A percentile compares a stretch with the other conserved stretches of the same genome.
Evolutionary conservation across 2,329 filamentous ascomycete species (phyloP).

Genomic region (Myriosclerotinia scirpicola): DNA sequence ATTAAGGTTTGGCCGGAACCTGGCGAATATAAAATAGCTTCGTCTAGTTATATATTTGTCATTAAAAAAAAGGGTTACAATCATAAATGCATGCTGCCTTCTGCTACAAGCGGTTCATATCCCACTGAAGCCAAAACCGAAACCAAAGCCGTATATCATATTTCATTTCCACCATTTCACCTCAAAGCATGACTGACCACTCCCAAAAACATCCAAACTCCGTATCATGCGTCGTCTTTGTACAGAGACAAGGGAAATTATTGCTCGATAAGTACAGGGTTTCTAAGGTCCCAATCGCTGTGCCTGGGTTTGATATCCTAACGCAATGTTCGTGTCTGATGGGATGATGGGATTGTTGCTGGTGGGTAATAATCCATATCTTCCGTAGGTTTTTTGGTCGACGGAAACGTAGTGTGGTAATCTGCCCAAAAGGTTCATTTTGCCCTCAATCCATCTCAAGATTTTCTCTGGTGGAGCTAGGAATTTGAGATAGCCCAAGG

Average conservation of each 20-base stretch:
- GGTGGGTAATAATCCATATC: constrained; percentile 83
- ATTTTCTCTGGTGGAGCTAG: constrained; percentile 86
- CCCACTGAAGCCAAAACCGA: neutral
- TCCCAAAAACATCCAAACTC: constrained; percentile 19
- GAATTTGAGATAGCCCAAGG: constrained; percentile 84
- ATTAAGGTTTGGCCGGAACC: neutral
- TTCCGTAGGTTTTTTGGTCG: constrained; percentile 92
- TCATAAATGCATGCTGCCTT: constrained; percentile 8
- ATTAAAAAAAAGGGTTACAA: constrained; percentile 20
- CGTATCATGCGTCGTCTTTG: constrained; percentile 19
- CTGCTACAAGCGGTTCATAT: constrained; percentile 4
- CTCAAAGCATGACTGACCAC: constrained; percentile 6
- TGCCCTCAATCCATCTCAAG: constrained; percentile 83
- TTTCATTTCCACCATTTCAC: constrained; percentile 13
- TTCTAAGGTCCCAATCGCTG: constrained; percentile 69
- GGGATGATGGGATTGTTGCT: constrained; percentile 43
- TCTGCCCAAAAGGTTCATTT: constrained; percentile 78
- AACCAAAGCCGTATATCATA: constrained; percentile 13
- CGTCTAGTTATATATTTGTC: constrained; percentile 11
- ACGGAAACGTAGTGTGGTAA: constrained; percentile 91
- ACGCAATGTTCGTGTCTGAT: constrained; percentile 45
- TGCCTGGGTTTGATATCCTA: constrained; percentile 59
- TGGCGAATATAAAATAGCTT: too few species aligned
- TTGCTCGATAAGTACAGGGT: neutral
- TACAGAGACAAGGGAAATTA: constrained; percentile 13